Base-by-base conservation (phyloP, 768 basidiomycete species). In the Amanita brunnescens region DNA sequence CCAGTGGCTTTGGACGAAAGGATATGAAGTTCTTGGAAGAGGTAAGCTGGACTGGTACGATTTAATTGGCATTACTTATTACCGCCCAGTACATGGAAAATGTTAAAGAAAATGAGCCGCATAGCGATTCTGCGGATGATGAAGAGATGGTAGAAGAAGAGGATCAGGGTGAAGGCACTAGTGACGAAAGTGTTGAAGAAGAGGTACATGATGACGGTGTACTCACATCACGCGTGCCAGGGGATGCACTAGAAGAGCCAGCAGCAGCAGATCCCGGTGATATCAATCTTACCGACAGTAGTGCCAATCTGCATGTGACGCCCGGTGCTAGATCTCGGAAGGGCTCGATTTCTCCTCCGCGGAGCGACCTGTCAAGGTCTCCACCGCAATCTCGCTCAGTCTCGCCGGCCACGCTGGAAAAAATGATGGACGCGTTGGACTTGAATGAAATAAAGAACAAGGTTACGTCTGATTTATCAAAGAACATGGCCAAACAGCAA, bases 1-100 rank as follows among this genome's bases (percentile, higher is more conserved):
- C 96, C 2, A 95, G 91, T 71, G 95, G 95, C 21, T 97, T 95
- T 67, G 83, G 82, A 54, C 76, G 85, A 58, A 85, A 84, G 60
- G 85, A 95, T 62, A 81, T 89, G 75, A 80, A 82, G 61, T 69
- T 78, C 37, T 69, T 97, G 50, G 91, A 93, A 67, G 83, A 92
- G 74, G 94, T 94, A 54, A 61, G 79, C 65, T 60, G 45, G 47
- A 16, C 48, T 55, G 54, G 53, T 46, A 44, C 54, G 60, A 30
- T 53, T 53, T 30, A 56, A 56, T 56, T 49, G 59, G 56, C 45
- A 29, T 53, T 14, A 59, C 24, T 47, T 30, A 54, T 64, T 52
- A n/a, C 47, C 56, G 58, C 54, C 44, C 34, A 89, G 85, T 90
- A 87, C 59, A 83, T 86, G 79, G 77, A 84, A 59, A 68, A 71